These are phyloP conservation scores for Parietaria judaica DNA, from an alignment of 306 rosid genomes.

Conservation along the genomic window DNA sequence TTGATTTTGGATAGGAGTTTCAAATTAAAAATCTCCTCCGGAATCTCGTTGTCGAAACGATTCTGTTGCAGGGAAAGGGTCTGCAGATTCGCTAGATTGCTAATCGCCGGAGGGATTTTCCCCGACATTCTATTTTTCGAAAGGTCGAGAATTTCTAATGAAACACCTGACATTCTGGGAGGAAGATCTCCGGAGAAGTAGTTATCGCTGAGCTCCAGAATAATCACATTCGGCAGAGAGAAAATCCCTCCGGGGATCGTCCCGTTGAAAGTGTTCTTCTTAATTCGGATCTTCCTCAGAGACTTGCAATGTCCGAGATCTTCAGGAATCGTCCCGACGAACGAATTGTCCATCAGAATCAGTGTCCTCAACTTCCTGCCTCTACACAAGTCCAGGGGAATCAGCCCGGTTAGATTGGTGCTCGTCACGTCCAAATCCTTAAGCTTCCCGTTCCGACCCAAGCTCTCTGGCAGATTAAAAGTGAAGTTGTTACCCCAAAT, in stretches of 20 bases:
- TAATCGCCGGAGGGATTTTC: conserved; percentile 41
- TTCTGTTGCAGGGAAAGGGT: conserved; percentile 45
- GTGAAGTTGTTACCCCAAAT: conserved; percentile 80
- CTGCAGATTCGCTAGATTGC: conserved; percentile 40
- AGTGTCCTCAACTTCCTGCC: conserved; percentile 36
- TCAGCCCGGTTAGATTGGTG: conserved; percentile 56
- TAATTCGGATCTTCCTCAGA: conserved; percentile 37
- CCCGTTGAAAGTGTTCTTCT: conserved; percentile 45
- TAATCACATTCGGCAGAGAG: conserved; percentile 25
- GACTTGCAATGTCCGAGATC: conserved; percentile 55
- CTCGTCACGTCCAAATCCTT: conserved; percentile 39
- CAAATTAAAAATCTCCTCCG: conserved; percentile 32
- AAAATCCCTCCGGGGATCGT: conserved; percentile 57
- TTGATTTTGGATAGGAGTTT: conserved; percentile 30
- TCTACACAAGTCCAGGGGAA: conserved; percentile 61
- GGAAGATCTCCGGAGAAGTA: conserved; percentile 56
- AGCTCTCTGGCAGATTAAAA: conserved; percentile 45
- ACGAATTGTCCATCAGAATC: conserved; percentile 48
- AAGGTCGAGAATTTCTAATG: conserved; percentile 35
- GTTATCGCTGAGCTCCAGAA: conserved; percentile 45
- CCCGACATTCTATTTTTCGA: conserved; percentile 54
- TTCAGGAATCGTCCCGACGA: conserved; percentile 60
- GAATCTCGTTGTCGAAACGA: conserved; percentile 43
- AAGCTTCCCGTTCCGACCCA: conserved; percentile 53
- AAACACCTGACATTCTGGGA: conserved; percentile 24